Percentiles rank a stretch among this genome's conserved stretches.
Evolutionary conservation across 495 filamentous ascomycete species (phyloP).

Genomic region (Penicillium bialowiezense): DNA sequence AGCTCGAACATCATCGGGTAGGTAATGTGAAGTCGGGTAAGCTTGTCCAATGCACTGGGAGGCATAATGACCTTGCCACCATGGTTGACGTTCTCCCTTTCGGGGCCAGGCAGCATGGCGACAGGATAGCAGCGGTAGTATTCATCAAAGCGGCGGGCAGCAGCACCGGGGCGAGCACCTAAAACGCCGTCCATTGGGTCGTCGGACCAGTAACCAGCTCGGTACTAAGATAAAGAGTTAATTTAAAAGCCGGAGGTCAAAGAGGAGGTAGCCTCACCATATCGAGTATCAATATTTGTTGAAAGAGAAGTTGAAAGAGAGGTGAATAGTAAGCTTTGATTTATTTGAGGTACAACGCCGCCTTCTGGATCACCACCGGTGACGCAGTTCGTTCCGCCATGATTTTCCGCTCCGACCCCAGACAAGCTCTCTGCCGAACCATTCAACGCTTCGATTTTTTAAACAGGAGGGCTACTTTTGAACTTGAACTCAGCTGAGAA

Average conservation of each 20-base stretch:
- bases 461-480: too few species aligned
- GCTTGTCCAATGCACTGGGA: constrained; percentile 90
- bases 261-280: constrained; percentile 25
- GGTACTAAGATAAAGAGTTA: constrained; percentile 42
- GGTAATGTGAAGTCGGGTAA: constrained; percentile 92
- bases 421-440: constrained; percentile 14
- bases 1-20: constrained; percentile 98
- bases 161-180: constrained; percentile 33
- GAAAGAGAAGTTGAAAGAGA: background rate
- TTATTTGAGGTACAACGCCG: constrained; percentile 1
- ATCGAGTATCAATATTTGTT: background rate
- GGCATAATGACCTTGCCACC: constrained; percentile 97
- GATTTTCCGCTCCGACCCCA: constrained; percentile 50
- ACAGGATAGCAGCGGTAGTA: constrained; percentile 96
- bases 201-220: constrained; percentile 52
- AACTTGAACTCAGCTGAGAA: too few species aligned
- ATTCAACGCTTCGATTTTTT: too few species aligned
- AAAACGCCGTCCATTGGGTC: constrained; percentile 55
- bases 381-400: constrained; percentile 41
- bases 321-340: background rate
- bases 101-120: constrained; percentile 89
- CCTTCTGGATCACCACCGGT: constrained; percentile 21
- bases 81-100: constrained; percentile 87
- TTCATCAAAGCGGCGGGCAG: constrained; percentile 82
- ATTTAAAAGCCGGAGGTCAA: background rate